Percentiles rank a stretch among this genome's conserved stretches.
Evolutionary conservation across 2,329 filamentous ascomycete species (phyloP).

Genomic region (Allantophomopsis cytisporea): DNA sequence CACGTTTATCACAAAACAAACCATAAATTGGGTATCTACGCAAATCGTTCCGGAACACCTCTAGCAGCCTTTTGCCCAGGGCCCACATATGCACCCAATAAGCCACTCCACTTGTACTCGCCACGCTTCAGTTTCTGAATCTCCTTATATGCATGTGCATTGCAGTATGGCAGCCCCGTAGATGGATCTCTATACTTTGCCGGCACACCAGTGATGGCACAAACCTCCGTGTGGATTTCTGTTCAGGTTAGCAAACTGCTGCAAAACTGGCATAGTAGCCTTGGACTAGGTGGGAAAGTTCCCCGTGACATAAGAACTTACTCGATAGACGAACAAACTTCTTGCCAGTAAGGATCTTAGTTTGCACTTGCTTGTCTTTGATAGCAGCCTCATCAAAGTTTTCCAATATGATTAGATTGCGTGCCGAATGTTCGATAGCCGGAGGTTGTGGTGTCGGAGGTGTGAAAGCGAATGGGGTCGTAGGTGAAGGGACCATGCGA

Average conservation of each 20-base stretch:
- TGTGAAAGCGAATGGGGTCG: conserved; percentile 10
- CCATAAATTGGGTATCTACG: conserved; percentile 6
- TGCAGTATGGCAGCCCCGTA: conserved; percentile 72
- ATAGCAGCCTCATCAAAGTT: conserved; percentile 34
- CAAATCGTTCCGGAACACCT: conserved; percentile 72
- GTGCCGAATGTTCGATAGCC: conserved; percentile 33
- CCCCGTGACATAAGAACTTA: conserved; percentile 15
- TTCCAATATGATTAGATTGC: conserved; percentile 44
- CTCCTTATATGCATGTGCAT: conserved; percentile 67
- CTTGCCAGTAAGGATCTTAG: conserved; percentile 39
- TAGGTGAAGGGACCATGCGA: conserved; percentile 6
- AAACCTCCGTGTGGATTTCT: conserved; percentile 32
- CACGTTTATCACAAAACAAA: too few relatives aligned
- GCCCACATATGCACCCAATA: conserved; percentile 77
- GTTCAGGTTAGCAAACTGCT: not conserved
- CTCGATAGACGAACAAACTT: conserved; percentile 30
- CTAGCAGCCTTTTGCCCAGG: conserved; percentile 46
- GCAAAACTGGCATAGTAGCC: not conserved
- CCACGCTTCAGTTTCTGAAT: conserved; percentile 62
- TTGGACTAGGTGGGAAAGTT: too few relatives aligned
- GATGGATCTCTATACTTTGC: conserved; percentile 76
- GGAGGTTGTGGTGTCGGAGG: conserved; percentile 7
- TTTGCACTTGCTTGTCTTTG: conserved; percentile 38
- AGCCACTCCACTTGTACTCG: conserved; percentile 68
- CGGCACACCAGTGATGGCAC: conserved; percentile 69